phyloP scores from a whole-genome alignment of 2,329 filamentous ascomycete species.

The Phialophora macrospora region DNA sequence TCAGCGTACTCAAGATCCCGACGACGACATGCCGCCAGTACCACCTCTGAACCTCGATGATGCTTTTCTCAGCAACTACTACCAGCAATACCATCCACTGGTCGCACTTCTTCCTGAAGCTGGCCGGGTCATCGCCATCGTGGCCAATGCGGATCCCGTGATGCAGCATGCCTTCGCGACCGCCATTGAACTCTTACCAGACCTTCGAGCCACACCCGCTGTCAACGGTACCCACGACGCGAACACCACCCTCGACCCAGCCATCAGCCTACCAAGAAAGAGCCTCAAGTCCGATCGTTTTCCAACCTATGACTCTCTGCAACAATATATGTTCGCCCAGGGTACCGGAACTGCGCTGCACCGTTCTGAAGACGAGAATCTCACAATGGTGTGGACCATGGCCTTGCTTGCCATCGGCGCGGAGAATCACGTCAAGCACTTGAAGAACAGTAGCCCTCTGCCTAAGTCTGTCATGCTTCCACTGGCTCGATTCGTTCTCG shows the following conservation, averaged over 20 bases:
- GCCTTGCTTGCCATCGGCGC: conserved; percentile 24
- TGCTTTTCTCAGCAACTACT: conserved; percentile 31
- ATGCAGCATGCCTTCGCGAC: conserved; percentile 26
- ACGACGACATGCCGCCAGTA: conserved; percentile 6
- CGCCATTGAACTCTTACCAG: conserved; percentile 25
- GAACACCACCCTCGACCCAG: conserved; percentile 8
- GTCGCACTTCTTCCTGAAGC: conserved; percentile 35
- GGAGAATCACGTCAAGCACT: conserved; percentile 32
- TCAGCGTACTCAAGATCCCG: conserved; percentile 22
- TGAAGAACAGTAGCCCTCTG: conserved; percentile 10
- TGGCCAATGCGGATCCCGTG: conserved; percentile 5
- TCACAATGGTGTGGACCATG: conserved; percentile 31
- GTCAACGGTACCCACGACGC: conserved; percentile 26
- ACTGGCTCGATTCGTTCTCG: conserved; percentile 14
- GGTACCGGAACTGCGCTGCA: neutral
- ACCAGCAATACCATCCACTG: conserved; percentile 33
- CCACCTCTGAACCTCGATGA: conserved; percentile 17
- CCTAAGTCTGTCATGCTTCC: conserved; percentile 15
- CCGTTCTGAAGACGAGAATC: conserved; percentile 23
- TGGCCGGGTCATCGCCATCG: conserved; percentile 20
- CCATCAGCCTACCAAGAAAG: conserved; percentile 5
- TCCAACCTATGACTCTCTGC: conserved; percentile 21
- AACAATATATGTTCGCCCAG: conserved; percentile 18
- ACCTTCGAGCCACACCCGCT: neutral
- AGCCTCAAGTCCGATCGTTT: conserved; percentile 13